Conservation (phyloP, 352 stramenopile species). For the Phytophthora niederhauseri region DNA sequence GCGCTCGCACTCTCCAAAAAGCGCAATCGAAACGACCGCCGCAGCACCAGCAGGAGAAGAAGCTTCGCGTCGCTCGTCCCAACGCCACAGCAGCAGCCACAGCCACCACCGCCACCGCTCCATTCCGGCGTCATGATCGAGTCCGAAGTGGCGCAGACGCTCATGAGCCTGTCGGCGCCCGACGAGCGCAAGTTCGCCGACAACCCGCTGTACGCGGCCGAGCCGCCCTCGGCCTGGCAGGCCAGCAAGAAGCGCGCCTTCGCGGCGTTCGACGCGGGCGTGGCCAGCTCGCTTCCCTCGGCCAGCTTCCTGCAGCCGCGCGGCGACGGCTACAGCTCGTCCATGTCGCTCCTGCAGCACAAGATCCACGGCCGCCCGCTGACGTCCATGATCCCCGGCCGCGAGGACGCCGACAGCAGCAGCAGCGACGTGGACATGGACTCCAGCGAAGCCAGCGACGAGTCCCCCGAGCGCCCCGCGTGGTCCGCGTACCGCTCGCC, state of each 20-base stretch:
- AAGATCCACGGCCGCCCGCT: conserved; percentile 69
- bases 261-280: conserved; percentile 40
- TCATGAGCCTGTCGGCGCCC: conserved; percentile 81
- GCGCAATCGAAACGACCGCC: conserved; percentile 29
- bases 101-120: not conserved
- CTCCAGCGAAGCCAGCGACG: conserved; percentile 53
- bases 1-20: conserved; percentile 25
- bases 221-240: conserved; percentile 59
- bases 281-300: conserved; percentile 59
- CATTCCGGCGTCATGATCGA: conserved; percentile 55
- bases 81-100: conserved; percentile 9
- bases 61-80: too few species aligned
- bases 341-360: conserved; percentile 52
- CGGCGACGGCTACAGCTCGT: conserved; percentile 24
- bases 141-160: conserved; percentile 73
- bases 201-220: conserved; percentile 59
- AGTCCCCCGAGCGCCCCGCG: conserved; percentile 37
- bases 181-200: conserved; percentile 70
- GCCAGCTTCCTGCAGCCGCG: conserved; percentile 51
- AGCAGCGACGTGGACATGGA: conserved; percentile 66
- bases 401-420: conserved; percentile 42
- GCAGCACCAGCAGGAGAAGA: conserved; percentile 2
- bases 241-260: conserved; percentile 60
- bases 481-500: conserved; percentile 62
- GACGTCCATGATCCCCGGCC: conserved; percentile 73